A percentile compares a stretch with the other conserved stretches of the same genome.
phyloP scores from a whole-genome alignment of 2,329 filamentous ascomycete genomes.

The Talaromyces sp. region DNA sequence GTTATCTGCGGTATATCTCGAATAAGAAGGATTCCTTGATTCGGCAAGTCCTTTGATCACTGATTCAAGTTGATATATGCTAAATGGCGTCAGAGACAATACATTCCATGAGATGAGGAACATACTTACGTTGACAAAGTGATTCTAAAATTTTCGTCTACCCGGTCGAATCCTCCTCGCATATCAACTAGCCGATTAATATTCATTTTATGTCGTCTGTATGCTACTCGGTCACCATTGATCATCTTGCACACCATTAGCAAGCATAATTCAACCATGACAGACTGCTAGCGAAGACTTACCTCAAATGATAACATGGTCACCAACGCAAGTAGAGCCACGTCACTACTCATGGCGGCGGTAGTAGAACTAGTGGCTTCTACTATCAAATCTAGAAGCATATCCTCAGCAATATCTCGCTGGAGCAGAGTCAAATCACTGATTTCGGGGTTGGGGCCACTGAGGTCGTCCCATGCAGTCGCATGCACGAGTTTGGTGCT shows the following conservation, averaged over 20 bases:
- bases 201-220: constrained; percentile 13
- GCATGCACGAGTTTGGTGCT: constrained; percentile 21
- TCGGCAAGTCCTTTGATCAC: background rate
- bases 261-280: background rate
- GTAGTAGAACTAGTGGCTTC: constrained; percentile 8
- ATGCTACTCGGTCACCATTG: constrained; percentile 15
- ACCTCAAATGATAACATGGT: constrained; percentile 14
- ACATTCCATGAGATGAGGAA: background rate
- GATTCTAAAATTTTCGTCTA: constrained; percentile 16
- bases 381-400: constrained; percentile 12
- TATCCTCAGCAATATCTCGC: constrained; percentile 15
- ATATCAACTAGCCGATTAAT: constrained; percentile 8
- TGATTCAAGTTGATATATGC: constrained; percentile 8
- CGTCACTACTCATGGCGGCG: background rate
- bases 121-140: constrained; percentile 12
- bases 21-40: background rate
- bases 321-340: background rate
- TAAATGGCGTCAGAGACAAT: background rate
- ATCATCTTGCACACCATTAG: constrained; percentile 14
- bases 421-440: constrained; percentile 18
- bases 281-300: background rate
- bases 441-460: constrained; percentile 10
- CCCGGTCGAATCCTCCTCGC: constrained; percentile 16
- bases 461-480: constrained; percentile 21
- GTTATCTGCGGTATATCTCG: background rate